Evolutionary conservation across 257 asterid species (phyloP).

Genomic region (Coffea eugenioides): DNA sequence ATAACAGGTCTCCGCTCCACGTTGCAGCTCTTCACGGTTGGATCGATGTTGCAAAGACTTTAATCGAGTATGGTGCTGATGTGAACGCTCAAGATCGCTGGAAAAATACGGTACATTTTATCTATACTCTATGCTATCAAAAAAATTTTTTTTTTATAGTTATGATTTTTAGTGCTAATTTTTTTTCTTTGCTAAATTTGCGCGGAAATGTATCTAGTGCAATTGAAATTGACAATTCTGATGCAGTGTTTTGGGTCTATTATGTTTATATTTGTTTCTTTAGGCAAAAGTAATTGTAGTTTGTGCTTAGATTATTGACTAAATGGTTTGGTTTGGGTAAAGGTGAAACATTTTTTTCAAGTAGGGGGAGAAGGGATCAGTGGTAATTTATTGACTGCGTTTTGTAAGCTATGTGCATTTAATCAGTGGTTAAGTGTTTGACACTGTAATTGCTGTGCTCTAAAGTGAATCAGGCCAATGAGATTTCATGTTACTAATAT

Average conservation of each 20-base stretch:
- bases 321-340: too few species aligned
- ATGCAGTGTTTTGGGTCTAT: background rate
- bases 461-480: background rate
- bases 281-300: background rate
- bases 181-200: background rate
- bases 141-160: background rate
- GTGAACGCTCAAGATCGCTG: constrained; percentile 99
- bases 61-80: constrained; percentile 71
- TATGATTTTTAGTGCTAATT: background rate
- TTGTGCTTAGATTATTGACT: background rate
- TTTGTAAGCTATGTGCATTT: background rate
- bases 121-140: background rate
- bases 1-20: constrained; percentile 87
- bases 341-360: background rate
- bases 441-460: background rate
- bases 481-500: background rate
- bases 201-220: background rate
- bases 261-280: background rate
- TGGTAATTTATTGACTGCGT: background rate
- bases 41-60: constrained; percentile 79
- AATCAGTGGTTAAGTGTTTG: background rate
- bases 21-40: constrained; percentile 96
- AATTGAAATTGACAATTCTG: background rate
- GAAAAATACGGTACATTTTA: constrained; percentile 71
- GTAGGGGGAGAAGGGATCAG: background rate